Evolutionary conservation across 805 yeast genomes (phyloP).

Genomic region (Phaffomyces antillensis): DNA sequence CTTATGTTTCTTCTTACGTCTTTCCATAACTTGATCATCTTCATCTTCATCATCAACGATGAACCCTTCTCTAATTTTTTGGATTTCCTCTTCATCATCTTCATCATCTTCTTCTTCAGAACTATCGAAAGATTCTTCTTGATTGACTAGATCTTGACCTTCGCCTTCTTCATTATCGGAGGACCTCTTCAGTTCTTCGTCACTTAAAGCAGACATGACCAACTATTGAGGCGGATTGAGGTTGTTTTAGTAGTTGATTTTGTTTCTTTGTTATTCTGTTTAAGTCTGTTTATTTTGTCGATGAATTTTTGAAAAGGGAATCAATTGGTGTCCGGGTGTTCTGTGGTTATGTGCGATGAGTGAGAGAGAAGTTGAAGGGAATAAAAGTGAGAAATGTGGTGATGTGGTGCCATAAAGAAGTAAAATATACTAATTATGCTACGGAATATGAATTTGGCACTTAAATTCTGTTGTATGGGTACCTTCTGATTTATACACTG

Average conservation of each 20-base stretch:
- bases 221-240: background rate
- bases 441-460: too few relatives aligned
- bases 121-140: conserved; percentile 45
- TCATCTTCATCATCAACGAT: conserved; percentile 89
- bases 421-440: too few relatives aligned
- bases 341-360: too few relatives aligned
- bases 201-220: conserved; percentile 17
- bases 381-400: too few relatives aligned
- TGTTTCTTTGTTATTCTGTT: background rate
- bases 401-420: too few relatives aligned
- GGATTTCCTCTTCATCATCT: conserved; percentile 84
- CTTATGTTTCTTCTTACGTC: conserved; percentile 33
- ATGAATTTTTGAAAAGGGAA: too few relatives aligned
- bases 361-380: too few relatives aligned
- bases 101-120: conserved; percentile 91
- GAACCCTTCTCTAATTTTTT: conserved; percentile 81
- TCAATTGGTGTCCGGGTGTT: too few relatives aligned
- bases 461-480: too few relatives aligned
- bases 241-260: background rate
- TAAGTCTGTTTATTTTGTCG: too few relatives aligned
- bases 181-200: conserved; percentile 12
- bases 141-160: conserved; percentile 33
- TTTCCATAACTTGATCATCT: conserved; percentile 30
- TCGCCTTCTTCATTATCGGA: conserved; percentile 29
- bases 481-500: too few relatives aligned